Evolutionary conservation across 768 basidiomycete species (phyloP), one percentile per base, ranked within the genome.

Genomic region (Pluteus cervinus): DNA sequence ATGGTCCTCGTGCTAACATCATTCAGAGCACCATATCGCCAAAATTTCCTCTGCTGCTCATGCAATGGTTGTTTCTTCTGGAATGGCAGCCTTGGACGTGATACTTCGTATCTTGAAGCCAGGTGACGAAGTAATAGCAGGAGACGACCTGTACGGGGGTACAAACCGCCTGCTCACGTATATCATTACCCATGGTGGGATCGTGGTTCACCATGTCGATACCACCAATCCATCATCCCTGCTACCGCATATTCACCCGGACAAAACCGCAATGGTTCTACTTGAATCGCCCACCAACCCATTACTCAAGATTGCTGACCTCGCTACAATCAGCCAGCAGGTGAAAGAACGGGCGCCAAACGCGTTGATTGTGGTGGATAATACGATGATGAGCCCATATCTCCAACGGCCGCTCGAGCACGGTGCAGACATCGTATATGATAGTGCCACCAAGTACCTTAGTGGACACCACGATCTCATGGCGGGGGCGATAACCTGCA

Each of bases 321-420:
- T 99, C 35, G 84, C 82, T 5, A 68, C 68, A 18, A 94, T 99
- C 50, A 79, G 83, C 48, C 71, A 76, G 38, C 73, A 89, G 48
- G 87, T 94, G 47, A 92, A 93, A 54, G 78, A 83, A 51, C 73
- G 73, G 33, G 83, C 83, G 12, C 81, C 83, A 6, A 75, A 86
- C 51, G 91, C 90, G 2, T 50, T 91, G 48, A 65, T 93, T 37
- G 86, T 93, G 24, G 90, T 91, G 15, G 96, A 98, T 59, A 98
- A 99, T 56, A 98, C 96, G 43, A 98, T 98, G 96, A 97, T 98
- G 94, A 96, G 92, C 54, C 94, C 96, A 11, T 98, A 97, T 61
- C 70, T 98, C 6, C 92, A 94, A 55, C 68, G 93, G 40, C 96
- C 96, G 8, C 75, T 98, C 24, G 91, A 98, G 52, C 84, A 96